Conservation (phyloP, 352 stramenopile species). For the Globisporangium lucens region DNA sequence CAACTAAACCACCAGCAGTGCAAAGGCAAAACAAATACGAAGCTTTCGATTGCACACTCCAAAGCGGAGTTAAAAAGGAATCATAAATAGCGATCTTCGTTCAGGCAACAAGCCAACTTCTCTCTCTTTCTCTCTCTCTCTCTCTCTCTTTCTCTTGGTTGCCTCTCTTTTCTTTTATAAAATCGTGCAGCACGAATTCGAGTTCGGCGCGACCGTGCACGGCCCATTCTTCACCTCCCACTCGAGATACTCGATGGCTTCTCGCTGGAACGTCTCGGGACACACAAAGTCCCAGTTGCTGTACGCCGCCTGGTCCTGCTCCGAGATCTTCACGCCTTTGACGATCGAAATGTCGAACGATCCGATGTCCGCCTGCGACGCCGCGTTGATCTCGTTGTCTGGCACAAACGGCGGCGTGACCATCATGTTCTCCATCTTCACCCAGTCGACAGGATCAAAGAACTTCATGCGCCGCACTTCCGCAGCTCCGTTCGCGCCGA, state of each 20-base stretch:
- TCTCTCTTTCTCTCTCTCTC: no score
- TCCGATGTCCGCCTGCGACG: constrained; percentile 76
- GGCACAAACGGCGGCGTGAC: constrained; percentile 71
- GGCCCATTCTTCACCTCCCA: constrained; percentile 80
- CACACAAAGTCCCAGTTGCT: constrained; percentile 71
- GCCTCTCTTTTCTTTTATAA: constrained; percentile 23
- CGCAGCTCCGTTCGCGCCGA: constrained; percentile 65
- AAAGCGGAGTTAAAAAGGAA: background rate
- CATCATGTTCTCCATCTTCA: constrained; percentile 62
- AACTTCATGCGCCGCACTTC: constrained; percentile 82
- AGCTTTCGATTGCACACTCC: background rate
- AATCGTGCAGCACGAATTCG: constrained; percentile 69
- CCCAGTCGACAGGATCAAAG: constrained; percentile 77
- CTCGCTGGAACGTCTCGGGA: constrained; percentile 72
- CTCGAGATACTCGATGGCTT: constrained; percentile 80
- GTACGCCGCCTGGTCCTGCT: constrained; percentile 72
- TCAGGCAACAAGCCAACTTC: background rate
- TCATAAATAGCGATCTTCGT: background rate
- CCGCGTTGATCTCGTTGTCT: constrained; percentile 84
- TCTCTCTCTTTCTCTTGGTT: background rate
- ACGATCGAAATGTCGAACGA: constrained; percentile 72
- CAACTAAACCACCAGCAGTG: no score
- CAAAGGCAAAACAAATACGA: background rate
- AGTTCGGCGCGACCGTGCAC: constrained; percentile 53
- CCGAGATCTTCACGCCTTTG: constrained; percentile 68